Conservation (phyloP, 1,284 basidiomycete species). For the Coniferiporia sulphurascens region DNA sequence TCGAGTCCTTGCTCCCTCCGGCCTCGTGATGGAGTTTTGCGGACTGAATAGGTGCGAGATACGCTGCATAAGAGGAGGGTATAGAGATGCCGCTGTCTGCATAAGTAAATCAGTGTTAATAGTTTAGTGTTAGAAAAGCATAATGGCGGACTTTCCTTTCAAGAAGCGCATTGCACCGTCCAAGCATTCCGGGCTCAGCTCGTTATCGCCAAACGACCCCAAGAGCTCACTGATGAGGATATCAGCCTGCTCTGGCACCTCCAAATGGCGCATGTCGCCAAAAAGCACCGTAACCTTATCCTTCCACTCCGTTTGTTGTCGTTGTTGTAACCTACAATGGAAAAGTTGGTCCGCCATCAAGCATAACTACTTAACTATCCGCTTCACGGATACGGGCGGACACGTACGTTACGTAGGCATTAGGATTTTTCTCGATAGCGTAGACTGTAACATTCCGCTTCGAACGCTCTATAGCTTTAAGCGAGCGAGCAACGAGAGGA, state of each 20-base stretch:
- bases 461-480: slow-evolving; percentile 75
- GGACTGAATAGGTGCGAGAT: slow-evolving; percentile 90
- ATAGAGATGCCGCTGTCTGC: slow-evolving; percentile 91
- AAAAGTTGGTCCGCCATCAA: background rate
- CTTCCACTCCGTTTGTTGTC: slow-evolving; percentile 81
- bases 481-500: slow-evolving; percentile 84
- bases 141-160: slow-evolving; percentile 60
- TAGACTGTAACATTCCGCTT: slow-evolving; percentile 67
- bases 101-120: background rate
- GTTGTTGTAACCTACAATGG: slow-evolving; percentile 69
- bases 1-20: slow-evolving; percentile 50
- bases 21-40: slow-evolving; percentile 89
- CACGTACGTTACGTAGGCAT: slow-evolving; percentile 87
- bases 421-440: slow-evolving; percentile 96
- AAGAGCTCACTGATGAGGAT: slow-evolving; percentile 95
- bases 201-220: slow-evolving; percentile 98
- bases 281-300: slow-evolving; percentile 76
- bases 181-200: slow-evolving; percentile 95
- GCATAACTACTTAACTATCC: background rate
- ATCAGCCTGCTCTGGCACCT: slow-evolving; percentile 82
- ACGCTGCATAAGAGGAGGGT: slow-evolving; percentile 92
- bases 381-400: background rate
- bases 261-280: slow-evolving; percentile 89
- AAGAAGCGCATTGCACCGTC: slow-evolving; percentile 93
- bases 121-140: background rate